Base-by-base conservation (phyloP, 495 filamentous ascomycete genomes). In the Bacidia rubella region DNA sequence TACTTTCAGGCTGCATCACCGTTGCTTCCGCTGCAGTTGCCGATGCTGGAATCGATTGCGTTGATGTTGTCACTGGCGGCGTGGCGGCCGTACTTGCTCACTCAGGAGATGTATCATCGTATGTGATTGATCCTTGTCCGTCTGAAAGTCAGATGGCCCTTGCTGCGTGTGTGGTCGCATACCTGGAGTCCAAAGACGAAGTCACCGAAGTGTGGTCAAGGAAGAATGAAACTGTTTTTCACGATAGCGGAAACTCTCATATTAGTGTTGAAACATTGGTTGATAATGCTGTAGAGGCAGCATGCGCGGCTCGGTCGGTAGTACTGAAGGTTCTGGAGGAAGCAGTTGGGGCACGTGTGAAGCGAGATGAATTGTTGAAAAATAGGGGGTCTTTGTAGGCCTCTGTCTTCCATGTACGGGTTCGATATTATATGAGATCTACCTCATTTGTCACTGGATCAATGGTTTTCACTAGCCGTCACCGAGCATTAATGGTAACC, bases 11-110 rank as follows among this genome's bases (percentile, higher is more conserved):
- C 1, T 95, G 90, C 63, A 88, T 98, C 55, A 97, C 87, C 1
- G 89, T 88, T 54, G 88, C 92, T 29, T 88, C 87, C 53, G 93
- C 92, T n/a, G 92, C 93, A 5, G 82, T 98, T 66, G 83, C 83
- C 1, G 93, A 98, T 69, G 93, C 92, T 0, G 88, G 87, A 2
- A 95, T 98, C 56, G 92, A 98, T 62, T 96, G 89, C 65, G 78
- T 96, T 27, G 92, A 97, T 65, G 73, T 94, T 25, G 86, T 95
- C 2, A 74, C 84, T 12, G 92, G 90, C 3, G 92, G 92, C 21
- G 84, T 96, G 35, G 88, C 90, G 15, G 93, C 88, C 10, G 60
- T 95, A 19, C 85, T 89, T 20, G 60, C 53, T 48, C 54, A 62
- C 50, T 52, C 54, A 19, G 38, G 47, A 40, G 43, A 21, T 27